Percentiles rank a stretch among this genome's conserved stretches.
These are phyloP conservation scores for Trichocomaceae sp. DNA, from an alignment of 2,329 filamentous ascomycete genomes.

Conservation along the genomic window DNA sequence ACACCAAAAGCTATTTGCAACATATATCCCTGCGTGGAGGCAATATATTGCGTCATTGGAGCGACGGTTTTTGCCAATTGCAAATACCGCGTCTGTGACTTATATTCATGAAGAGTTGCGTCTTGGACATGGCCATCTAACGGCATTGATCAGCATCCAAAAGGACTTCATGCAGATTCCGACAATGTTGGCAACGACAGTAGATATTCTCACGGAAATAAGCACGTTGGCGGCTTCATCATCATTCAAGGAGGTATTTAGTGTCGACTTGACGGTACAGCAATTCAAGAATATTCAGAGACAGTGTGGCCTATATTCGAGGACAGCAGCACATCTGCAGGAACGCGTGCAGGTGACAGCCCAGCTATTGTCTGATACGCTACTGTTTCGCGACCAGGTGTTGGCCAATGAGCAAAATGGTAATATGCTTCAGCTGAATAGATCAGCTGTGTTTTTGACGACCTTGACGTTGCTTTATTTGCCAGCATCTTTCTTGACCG, in stretches of 20 bases:
- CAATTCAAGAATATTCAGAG: constrained; percentile 17
- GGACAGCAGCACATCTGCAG: constrained; percentile 18
- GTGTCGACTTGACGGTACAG: constrained; percentile 6
- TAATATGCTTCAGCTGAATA: constrained; percentile 22
- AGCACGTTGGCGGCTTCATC: background rate
- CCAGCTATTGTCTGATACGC: constrained; percentile 19
- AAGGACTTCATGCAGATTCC: constrained; percentile 10
- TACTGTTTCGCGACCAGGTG: constrained; percentile 19
- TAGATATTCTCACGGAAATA: constrained; percentile 4
- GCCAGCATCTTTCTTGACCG: constrained; percentile 11
- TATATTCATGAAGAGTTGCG: constrained; percentile 15
- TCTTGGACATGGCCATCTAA: constrained; percentile 5
- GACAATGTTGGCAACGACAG: constrained; percentile 1
- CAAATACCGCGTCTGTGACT: constrained; percentile 14
- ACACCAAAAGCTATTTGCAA: constrained; percentile 24
- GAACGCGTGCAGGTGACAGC: constrained; percentile 17
- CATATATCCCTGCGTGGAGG: constrained; percentile 26
- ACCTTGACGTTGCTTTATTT: constrained; percentile 11
- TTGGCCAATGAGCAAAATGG: constrained; percentile 18
- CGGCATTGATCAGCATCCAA: constrained; percentile 5
- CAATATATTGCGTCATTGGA: constrained; percentile 24
- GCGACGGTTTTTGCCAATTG: constrained; percentile 19
- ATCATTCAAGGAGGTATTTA: background rate
- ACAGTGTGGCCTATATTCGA: constrained; percentile 15
- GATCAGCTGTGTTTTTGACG: constrained; percentile 17